Evolutionary conservation across 257 asterid genomes (phyloP).

Genomic region (Gentiana straminea): DNA sequence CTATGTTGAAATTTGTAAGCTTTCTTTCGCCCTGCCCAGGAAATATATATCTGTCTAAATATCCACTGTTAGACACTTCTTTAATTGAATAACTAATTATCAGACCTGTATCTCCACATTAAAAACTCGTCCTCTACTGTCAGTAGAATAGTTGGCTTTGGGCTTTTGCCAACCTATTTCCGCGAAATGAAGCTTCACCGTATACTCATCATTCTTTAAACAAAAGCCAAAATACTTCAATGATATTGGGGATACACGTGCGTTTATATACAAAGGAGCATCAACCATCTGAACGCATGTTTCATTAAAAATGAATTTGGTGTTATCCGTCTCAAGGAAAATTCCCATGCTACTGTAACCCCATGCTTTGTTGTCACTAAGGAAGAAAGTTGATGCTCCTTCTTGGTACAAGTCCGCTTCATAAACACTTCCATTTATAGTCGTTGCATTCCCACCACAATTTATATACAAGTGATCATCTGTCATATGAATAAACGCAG

Average conservation of each 20-base stretch:
- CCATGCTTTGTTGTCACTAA: not conserved
- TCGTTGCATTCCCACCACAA: slow-evolving; percentile 9
- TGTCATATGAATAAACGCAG: not conserved
- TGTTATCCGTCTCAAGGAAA: too few relatives aligned
- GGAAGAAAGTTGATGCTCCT: slow-evolving; percentile 4
- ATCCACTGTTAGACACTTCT: not conserved
- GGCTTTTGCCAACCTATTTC: slow-evolving; percentile 4
- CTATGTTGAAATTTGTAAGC: slow-evolving; percentile 11
- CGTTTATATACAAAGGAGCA: slow-evolving; percentile 5
- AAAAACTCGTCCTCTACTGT: slow-evolving; percentile 6
- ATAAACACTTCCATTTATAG: not conserved
- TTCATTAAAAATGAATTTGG: not conserved
- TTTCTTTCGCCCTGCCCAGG: slow-evolving; percentile 4
- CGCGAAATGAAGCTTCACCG: slow-evolving; percentile 13
- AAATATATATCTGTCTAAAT: not conserved
- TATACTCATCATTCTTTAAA: slow-evolving; percentile 6
- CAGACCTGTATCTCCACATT: slow-evolving; percentile 14
- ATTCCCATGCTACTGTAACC: slow-evolving; percentile 19
- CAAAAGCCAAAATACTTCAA: slow-evolving; percentile 19
- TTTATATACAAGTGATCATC: slow-evolving; percentile 12
- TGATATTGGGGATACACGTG: slow-evolving; percentile 11
- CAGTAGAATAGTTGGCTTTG: not conserved
- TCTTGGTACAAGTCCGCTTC: slow-evolving; percentile 6
- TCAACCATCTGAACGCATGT: slow-evolving; percentile 2
- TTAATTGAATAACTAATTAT: not conserved